phyloP scores from a whole-genome alignment of 371 early-diverging fungal genomes.

The Nematocida minor region DNA sequence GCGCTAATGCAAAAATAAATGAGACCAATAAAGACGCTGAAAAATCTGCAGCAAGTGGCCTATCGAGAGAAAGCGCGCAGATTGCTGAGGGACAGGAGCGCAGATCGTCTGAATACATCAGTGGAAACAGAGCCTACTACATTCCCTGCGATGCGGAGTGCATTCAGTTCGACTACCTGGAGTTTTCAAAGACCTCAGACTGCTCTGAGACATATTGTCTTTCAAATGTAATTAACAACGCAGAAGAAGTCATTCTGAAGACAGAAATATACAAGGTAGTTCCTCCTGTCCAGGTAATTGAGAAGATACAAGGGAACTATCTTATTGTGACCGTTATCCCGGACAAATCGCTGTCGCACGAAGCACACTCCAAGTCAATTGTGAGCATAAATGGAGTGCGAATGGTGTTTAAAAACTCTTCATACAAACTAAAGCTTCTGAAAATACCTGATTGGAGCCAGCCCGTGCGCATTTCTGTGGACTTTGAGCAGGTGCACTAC shows the following conservation, averaged over 20 bases:
- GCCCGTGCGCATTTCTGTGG: background rate
- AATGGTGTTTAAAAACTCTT: background rate
- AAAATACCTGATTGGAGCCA: background rate
- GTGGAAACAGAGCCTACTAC: slow-evolving; percentile 8
- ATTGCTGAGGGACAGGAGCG: background rate
- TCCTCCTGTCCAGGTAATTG: slow-evolving; percentile 20
- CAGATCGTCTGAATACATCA: background rate
- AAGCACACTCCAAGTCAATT: background rate
- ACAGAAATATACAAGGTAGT: background rate
- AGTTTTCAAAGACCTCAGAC: background rate
- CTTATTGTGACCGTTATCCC: background rate
- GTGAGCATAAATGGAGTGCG: slow-evolving; percentile 15
- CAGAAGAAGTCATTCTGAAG: background rate
- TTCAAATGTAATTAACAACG: slow-evolving; percentile 10
- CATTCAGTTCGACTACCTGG: slow-evolving; percentile 17
- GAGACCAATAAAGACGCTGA: background rate
- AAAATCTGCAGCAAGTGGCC: background rate
- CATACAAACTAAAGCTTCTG: background rate
- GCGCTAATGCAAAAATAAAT: background rate
- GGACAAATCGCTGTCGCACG: background rate
- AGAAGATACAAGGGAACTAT: slow-evolving; percentile 34
- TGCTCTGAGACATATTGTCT: slow-evolving; percentile 34
- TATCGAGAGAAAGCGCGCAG: background rate
- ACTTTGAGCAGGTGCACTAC: slow-evolving; percentile 22
- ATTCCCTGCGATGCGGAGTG: background rate